A percentile compares a stretch with the other conserved stretches of the same genome.
phyloP scores from a whole-genome alignment of 1,139 yeast genomes.

The Diutina mesorugosa region DNA sequence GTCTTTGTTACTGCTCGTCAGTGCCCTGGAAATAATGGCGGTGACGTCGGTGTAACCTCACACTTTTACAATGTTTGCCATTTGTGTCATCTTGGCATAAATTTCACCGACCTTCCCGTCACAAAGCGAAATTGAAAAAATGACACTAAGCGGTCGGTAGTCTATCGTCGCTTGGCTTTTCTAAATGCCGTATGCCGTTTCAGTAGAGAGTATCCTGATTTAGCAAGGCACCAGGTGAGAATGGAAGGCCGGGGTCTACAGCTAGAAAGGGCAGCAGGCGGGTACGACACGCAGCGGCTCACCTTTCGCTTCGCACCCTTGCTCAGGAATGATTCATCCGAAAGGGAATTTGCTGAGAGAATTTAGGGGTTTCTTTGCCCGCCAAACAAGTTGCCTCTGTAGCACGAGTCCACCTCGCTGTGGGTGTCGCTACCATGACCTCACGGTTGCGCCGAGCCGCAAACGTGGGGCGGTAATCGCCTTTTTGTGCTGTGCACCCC shows the following conservation, averaged over 20 bases:
- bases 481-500: too few relatives aligned
- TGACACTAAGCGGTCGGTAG: too few relatives aligned
- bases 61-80: not conserved
- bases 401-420: too few relatives aligned
- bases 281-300: too few relatives aligned
- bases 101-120: not conserved
- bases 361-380: too few relatives aligned
- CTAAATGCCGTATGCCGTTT: not conserved
- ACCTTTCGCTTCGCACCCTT: too few relatives aligned
- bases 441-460: not conserved
- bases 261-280: not conserved
- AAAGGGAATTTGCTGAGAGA: not conserved
- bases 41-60: not conserved
- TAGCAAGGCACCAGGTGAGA: not conserved
- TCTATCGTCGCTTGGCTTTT: too few relatives aligned
- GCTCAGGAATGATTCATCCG: not conserved
- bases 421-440: not conserved
- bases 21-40: not conserved
- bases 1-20: too few relatives aligned
- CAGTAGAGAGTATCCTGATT: not conserved
- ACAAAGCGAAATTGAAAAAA: not conserved
- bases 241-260: not conserved
- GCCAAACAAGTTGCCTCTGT: too few relatives aligned
- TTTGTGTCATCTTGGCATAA: not conserved
- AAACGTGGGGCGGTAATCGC: too few relatives aligned